Base-by-base conservation (phyloP, 2,329 filamentous ascomycete genomes). In the Parastagonospora avenae region DNA sequence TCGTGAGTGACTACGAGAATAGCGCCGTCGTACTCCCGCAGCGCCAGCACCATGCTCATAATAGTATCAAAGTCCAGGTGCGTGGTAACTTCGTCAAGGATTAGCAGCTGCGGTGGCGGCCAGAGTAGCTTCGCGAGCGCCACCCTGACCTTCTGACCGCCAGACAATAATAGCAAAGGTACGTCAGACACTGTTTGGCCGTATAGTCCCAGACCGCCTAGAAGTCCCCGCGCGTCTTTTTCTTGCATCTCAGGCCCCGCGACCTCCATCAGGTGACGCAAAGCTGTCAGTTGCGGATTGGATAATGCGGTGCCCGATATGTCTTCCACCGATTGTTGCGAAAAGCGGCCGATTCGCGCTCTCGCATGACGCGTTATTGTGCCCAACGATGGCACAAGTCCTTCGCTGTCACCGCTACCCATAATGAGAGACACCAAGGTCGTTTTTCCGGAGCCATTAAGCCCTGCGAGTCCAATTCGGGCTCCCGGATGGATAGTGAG, bases 31-130 rank as follows among this genome's bases (percentile, higher is more conserved):
- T 89, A 95, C 2, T 75, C 75, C 11, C 81, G 79, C 55, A 95
- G 70, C 2, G 87, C 88, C 19, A 83, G 79, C 1, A 88, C 80
- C 47, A 95, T 74, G 2, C 88, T 89, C 7, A 84, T 82, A 19
- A 93, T 89, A 0, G 89, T 93, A 73, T 94, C 85, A 55, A 89
- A 90, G 68, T 95, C 91, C 35, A 95, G 79, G 76, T 96, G 91
- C 1, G 91, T 93, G 6, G 90, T 94, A 19, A 91, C 87, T 70
- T 91, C 91, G 67, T 93, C 90, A 7, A 93, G 80, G 5, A 93
- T 80, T 2, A 93, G 79, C 49, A 90, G 82, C 58, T 92, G 89
- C 15, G 89, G 89, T 3, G 82, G 78, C 35, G 76, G 77, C 80
- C 86, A 87, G 31, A 93, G 75, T n/a, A 92, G 74, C 41, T 84